phyloP scores from a whole-genome alignment of 306 rosid genomes.

The Lagenaria siceraria region DNA sequence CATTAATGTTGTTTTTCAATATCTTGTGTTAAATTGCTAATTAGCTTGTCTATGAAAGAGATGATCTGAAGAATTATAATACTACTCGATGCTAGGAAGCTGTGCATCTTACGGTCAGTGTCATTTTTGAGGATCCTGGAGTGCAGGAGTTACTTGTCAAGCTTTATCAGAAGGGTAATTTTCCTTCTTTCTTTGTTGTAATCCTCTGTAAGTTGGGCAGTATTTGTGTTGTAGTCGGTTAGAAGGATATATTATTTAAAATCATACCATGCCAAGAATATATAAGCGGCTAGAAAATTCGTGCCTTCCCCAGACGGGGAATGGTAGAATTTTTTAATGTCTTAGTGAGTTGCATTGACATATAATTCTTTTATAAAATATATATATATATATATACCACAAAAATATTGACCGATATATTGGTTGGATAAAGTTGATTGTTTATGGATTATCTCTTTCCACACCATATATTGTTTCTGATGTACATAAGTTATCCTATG shows the following conservation, averaged over 20 bases:
- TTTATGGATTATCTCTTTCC: not conserved
- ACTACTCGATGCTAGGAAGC: constrained; percentile 56
- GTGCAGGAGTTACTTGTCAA: constrained; percentile 85
- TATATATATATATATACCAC: not conserved
- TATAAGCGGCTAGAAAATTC: not conserved
- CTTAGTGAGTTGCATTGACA: not conserved
- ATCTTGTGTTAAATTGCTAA: not conserved
- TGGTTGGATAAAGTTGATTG: not conserved
- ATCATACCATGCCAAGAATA: not conserved
- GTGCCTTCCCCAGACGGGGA: not conserved
- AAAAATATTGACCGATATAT: not conserved
- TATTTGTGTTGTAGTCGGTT: not conserved
- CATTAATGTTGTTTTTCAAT: not conserved
- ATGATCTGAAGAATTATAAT: not conserved
- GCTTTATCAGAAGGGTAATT: constrained; percentile 57
- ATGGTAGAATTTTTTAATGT: not conserved
- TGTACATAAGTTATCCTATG: not conserved
- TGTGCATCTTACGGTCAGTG: constrained; percentile 84
- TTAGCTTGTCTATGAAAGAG: constrained; percentile 4
- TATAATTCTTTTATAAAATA: not conserved
- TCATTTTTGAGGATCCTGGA: constrained; percentile 97
- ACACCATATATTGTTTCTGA: not conserved
- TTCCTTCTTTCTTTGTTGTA: not conserved
- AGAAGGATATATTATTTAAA: not conserved
- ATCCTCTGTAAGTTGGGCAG: not conserved